Percentiles rank a stretch among this genome's conserved stretches.
Conservation (phyloP, 495 filamentous ascomycete species). For the Annulohypoxylon moriforme region DNA sequence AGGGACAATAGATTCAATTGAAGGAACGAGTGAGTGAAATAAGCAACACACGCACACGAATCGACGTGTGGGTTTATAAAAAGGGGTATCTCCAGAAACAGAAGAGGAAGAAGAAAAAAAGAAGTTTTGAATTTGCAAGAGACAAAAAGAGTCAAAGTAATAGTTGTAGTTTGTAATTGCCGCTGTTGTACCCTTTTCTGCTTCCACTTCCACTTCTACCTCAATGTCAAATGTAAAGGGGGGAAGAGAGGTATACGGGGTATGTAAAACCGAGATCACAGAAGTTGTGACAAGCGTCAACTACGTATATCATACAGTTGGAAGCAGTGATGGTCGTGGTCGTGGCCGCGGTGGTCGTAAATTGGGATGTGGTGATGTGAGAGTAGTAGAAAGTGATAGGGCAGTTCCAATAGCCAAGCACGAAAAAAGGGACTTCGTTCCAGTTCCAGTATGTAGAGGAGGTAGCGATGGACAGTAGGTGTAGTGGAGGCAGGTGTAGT, state of each 20-base stretch:
- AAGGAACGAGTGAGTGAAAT: conserved; percentile 48
- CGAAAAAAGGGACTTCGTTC: conserved; percentile 8
- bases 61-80: conserved; percentile 50
- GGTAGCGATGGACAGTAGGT: conserved; percentile 11
- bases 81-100: conserved; percentile 48
- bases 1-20: conserved; percentile 45
- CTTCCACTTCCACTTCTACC: conserved; percentile 10
- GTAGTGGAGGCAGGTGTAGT: conserved; percentile 19
- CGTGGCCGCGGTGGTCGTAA: background rate
- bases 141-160: conserved; percentile 23
- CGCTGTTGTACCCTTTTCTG: background rate
- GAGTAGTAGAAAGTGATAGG: conserved; percentile 7
- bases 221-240: background rate
- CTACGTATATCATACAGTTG: conserved; percentile 12
- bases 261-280: conserved; percentile 8
- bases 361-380: conserved; percentile 12
- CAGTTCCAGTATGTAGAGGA: conserved; percentile 16
- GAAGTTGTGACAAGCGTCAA: conserved; percentile 29
- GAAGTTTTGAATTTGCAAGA: conserved; percentile 23
- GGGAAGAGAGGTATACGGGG: background rate
- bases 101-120: conserved; percentile 12
- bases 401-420: conserved; percentile 33
- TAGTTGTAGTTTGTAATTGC: background rate
- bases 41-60: conserved; percentile 48
- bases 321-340: background rate